A percentile compares a stretch with the other conserved stretches of the same genome.
These are phyloP conservation scores for Dryas drummondii DNA, from an alignment of 306 rosid genomes.

Conservation along the genomic window DNA sequence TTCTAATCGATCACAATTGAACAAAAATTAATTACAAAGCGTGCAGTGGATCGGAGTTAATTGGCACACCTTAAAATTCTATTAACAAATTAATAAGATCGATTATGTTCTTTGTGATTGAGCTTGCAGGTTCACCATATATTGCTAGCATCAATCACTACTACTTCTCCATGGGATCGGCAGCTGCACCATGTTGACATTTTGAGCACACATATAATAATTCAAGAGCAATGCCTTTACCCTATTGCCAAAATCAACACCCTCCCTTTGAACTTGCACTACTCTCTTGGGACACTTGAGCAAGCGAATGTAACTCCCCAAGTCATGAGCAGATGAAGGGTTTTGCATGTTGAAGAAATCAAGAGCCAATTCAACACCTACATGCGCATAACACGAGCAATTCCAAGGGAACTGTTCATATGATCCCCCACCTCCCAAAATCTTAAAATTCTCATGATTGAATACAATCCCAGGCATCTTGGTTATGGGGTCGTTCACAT, in stretches of 20 bases:
- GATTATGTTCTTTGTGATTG: constrained; percentile 34
- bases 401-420: constrained; percentile 57
- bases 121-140: constrained; percentile 22
- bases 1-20: too few species aligned
- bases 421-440: constrained; percentile 54
- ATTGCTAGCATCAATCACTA: background rate
- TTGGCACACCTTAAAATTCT: background rate
- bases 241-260: constrained; percentile 34
- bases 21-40: too few species aligned
- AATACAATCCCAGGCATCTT: constrained; percentile 80
- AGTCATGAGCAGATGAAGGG: constrained; percentile 89
- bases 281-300: constrained; percentile 40
- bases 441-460: constrained; percentile 76
- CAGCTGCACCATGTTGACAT: constrained; percentile 25
- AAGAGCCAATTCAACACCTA: constrained; percentile 74
- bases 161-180: constrained; percentile 27
- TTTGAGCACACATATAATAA: constrained; percentile 18
- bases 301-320: constrained; percentile 61
- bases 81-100: background rate
- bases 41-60: too few species aligned
- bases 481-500: constrained; percentile 83
- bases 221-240: constrained; percentile 34
- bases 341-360: constrained; percentile 81
- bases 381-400: constrained; percentile 79
- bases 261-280: constrained; percentile 9